Percentiles rank a stretch among this genome's conserved stretches.
phyloP scores from a whole-genome alignment of 1,284 basidiomycete species.

The Ceratorhiza oryzae-sativae region DNA sequence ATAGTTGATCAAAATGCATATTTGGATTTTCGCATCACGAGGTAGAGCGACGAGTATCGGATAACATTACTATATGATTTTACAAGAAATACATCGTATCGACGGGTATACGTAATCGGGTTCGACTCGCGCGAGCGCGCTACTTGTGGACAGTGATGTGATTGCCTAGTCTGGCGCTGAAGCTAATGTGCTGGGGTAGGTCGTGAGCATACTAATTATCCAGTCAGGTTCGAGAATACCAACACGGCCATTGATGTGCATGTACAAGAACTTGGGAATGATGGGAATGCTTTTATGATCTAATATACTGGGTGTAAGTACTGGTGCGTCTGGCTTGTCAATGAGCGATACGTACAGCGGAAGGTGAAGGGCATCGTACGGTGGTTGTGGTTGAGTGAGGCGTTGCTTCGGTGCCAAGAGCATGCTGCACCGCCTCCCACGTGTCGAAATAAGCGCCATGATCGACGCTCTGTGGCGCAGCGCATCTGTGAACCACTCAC shows the following conservation, averaged over 20 bases:
- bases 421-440: slow-evolving; percentile 2
- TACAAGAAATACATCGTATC: background rate
- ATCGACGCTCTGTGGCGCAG: background rate
- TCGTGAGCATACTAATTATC: no score
- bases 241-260: slow-evolving; percentile 40
- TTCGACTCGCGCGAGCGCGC: background rate
- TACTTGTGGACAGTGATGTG: slow-evolving; percentile 41
- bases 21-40: background rate
- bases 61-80: background rate
- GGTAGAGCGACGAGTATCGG: no score
- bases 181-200: slow-evolving; percentile 38
- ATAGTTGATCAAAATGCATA: slow-evolving; percentile 12
- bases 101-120: background rate
- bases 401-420: slow-evolving; percentile 19
- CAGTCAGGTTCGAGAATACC: no score
- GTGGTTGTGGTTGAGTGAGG: slow-evolving; percentile 11
- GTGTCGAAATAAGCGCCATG: slow-evolving; percentile 22
- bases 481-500: no score
- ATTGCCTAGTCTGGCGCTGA: slow-evolving; percentile 35
- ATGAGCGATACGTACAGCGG: slow-evolving; percentile 3
- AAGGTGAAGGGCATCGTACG: slow-evolving; percentile 11
- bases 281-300: slow-evolving; percentile 41
- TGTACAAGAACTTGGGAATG: slow-evolving; percentile 40
- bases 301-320: background rate
- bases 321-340: background rate